These are phyloP conservation scores for Hysterium pulicare DNA, from an alignment of 2,329 filamentous ascomycete species.

Conservation along the genomic window DNA sequence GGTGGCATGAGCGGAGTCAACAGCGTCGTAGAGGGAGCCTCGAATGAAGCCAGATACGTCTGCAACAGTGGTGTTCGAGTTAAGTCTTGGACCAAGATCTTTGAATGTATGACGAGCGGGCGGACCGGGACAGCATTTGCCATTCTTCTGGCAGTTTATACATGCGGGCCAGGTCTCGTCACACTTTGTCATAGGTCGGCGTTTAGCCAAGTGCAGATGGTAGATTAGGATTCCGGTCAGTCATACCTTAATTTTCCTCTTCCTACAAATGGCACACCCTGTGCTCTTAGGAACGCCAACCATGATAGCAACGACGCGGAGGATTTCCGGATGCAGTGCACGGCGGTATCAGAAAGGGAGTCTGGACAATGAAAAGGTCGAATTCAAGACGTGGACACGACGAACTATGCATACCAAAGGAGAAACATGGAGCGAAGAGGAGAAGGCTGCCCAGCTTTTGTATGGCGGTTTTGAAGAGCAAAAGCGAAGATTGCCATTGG, in stretches of 20 bases:
- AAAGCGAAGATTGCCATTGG: constrained; percentile 2
- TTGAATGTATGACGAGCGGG: constrained; percentile 32
- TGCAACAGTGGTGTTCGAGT: constrained; percentile 2
- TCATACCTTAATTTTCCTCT: constrained; percentile 33
- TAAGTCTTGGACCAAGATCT: constrained; percentile 22
- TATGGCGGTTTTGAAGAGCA: constrained; percentile 2
- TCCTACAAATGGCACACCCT: constrained; percentile 30
- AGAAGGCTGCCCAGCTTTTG: constrained; percentile 2
- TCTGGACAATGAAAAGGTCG: neutral
- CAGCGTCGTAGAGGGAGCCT: neutral
- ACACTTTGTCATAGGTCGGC: constrained; percentile 15
- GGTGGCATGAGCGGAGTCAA: neutral
- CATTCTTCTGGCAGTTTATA: constrained; percentile 32
- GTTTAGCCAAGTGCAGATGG: neutral
- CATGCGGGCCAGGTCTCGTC: constrained; percentile 35
- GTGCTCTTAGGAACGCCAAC: constrained; percentile 35
- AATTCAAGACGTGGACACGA: neutral
- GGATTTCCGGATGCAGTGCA: neutral
- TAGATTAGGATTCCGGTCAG: constrained; percentile 1
- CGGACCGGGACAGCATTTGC: constrained; percentile 31
- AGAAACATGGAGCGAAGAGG: constrained; percentile 3
- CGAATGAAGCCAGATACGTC: constrained; percentile 1
- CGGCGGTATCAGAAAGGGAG: neutral
- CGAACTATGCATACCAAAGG: constrained; percentile 2
- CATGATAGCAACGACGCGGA: constrained; percentile 13